Base-by-base conservation (phyloP, 306 rosid genomes). In the Dicorynia guianensis region DNA sequence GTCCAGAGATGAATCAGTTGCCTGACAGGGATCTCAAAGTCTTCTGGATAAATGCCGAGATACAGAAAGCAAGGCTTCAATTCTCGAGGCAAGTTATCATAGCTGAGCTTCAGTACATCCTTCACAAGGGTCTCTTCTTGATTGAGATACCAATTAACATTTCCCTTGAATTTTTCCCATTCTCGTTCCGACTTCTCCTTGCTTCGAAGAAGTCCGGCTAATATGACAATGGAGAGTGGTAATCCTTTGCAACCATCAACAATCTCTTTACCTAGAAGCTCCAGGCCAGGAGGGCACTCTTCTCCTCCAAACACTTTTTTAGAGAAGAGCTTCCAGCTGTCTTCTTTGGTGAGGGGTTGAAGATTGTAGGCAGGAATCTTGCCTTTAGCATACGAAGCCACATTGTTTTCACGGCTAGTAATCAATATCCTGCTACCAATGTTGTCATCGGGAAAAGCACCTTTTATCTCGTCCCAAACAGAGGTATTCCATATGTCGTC, bases 51-150 rank as follows among this genome's bases (percentile, higher is more conserved):
- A 0, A 33, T 33, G 3, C 69, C 49, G 11, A 73, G 14, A 60
- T 74, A 63, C 7, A 74, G 17, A 38, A 74, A 74, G 17, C 63
- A 74, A 5, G 71, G 78, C 9, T 74, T 74, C 39, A 62, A 50
- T 34, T 8, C 6, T 15, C 2, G 35, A 7, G 71, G 63, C 3
- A 74, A 13, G 42, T n/a, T 3, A 3, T 18, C 7, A 20, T 74
- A 74, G 42, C 78, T 62, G 13, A 39, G 64, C 25, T 12, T 61
- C 10, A 82, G 44, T 3, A 57, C 8, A 1, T 71, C 10, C 63
- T 5, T 20, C 0, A 46, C 48, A 0, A 20, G 0, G 0, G 36
- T 12, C 11, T 58, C 15, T 2, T 58, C 63, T 4, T 33, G 15
- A 13, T 4, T 8, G 11, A 71, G 63, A 42, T 13, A 55, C 38